phyloP scores from a whole-genome alignment of 805 yeast genomes.

The Candida fluviatilis region DNA sequence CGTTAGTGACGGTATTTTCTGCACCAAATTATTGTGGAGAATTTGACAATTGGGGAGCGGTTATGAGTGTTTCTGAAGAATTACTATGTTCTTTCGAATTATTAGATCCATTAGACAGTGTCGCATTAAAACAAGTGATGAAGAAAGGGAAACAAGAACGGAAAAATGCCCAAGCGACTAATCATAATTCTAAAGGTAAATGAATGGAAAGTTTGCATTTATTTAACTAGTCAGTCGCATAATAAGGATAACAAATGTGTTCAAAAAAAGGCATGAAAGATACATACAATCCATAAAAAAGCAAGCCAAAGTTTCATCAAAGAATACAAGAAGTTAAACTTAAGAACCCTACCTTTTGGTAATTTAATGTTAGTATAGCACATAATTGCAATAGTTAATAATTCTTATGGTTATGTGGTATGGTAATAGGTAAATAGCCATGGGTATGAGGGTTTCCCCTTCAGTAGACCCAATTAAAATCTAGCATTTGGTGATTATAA shows the following conservation, averaged over 20 bases:
- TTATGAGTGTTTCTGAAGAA: constrained; percentile 94
- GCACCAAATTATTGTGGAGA: constrained; percentile 87
- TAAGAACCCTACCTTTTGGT: neutral
- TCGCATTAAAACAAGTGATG: constrained; percentile 93
- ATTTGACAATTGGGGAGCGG: constrained; percentile 85
- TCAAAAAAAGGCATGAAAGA: too few species aligned
- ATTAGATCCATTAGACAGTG: constrained; percentile 88
- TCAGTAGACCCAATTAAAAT: neutral
- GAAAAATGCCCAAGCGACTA: constrained; percentile 23
- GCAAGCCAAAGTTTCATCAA: too few species aligned
- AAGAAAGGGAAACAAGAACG: constrained; percentile 88
- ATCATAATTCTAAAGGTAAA: neutral
- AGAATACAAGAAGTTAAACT: too few species aligned
- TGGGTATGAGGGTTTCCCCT: neutral
- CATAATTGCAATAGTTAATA: neutral
- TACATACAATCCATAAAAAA: too few species aligned
- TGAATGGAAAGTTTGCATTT: neutral
- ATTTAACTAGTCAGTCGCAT: neutral
- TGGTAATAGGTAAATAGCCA: neutral
- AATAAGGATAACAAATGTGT: too few species aligned
- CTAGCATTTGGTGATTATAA: neutral
- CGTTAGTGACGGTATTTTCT: constrained; percentile 72
- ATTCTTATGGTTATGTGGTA: neutral
- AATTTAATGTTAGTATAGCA: neutral
- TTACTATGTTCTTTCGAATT: constrained; percentile 89